Conservation (phyloP, 2,329 filamentous ascomycete genomes). For the Colletotrichum musicola region DNA sequence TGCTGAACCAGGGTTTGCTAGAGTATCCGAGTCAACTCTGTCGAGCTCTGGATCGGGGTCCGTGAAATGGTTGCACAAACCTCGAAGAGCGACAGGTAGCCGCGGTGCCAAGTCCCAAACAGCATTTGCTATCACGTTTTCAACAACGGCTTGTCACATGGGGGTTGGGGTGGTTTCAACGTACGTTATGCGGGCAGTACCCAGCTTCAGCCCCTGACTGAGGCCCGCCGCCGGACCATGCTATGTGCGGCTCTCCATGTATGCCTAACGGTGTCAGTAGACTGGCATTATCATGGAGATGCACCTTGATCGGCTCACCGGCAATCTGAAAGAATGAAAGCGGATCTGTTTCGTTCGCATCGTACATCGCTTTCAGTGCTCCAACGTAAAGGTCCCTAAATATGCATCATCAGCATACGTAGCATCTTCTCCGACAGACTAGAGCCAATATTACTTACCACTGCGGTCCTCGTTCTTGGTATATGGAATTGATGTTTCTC, state of each 20-base stretch:
- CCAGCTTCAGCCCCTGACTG: slow-evolving; percentile 33
- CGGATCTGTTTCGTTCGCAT: slow-evolving; percentile 58
- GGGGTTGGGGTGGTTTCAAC: background rate
- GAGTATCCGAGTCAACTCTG: background rate
- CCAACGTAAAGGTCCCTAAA: slow-evolving; percentile 66
- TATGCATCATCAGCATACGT: too few species aligned
- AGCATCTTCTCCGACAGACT: too few species aligned
- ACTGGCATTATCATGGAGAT: too few species aligned
- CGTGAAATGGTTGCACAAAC: slow-evolving; percentile 47
- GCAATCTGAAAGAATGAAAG: slow-evolving; percentile 73
- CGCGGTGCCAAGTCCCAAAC: slow-evolving; percentile 45
- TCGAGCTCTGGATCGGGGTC: background rate
- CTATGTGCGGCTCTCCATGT: slow-evolving; percentile 70
- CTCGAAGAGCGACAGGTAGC: slow-evolving; percentile 40
- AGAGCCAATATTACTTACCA: slow-evolving; percentile 53
- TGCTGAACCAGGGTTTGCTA: slow-evolving; percentile 45
- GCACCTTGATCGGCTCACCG: slow-evolving; percentile 53
- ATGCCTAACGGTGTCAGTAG: slow-evolving; percentile 58
- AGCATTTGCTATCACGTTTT: slow-evolving; percentile 55
- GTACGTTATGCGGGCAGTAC: slow-evolving; percentile 40
- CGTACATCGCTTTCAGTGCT: slow-evolving; percentile 67
- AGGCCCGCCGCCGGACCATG: slow-evolving; percentile 56
- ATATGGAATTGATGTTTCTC: slow-evolving; percentile 61
- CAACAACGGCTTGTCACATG: slow-evolving; percentile 39
- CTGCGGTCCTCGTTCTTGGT: slow-evolving; percentile 54